A percentile compares a stretch with the other conserved stretches of the same genome.
Conservation (phyloP, 1,284 basidiomycete species). For the Austroboletus olivaceoglutinosus region DNA sequence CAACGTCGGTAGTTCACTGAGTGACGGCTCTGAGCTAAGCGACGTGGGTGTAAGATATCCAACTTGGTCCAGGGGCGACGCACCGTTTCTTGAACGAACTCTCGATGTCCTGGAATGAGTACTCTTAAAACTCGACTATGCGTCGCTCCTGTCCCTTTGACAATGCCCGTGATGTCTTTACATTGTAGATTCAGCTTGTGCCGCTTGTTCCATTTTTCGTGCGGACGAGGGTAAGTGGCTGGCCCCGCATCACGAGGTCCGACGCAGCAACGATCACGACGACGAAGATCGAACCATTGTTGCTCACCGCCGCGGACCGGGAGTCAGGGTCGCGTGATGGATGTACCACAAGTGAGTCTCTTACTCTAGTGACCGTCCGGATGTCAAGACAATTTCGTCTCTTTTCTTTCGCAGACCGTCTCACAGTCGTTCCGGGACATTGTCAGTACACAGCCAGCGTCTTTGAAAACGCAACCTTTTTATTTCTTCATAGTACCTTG, state of each 20-base stretch:
- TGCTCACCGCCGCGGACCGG: too few species aligned
- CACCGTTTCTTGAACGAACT: slow-evolving; percentile 72
- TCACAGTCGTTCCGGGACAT: slow-evolving; percentile 89
- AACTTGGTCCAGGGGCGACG: slow-evolving; percentile 18
- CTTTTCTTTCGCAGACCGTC: too few species aligned
- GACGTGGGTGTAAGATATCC: neutral
- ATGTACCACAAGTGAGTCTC: too few species aligned
- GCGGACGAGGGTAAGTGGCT: too few species aligned
- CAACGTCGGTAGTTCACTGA: slow-evolving; percentile 47
- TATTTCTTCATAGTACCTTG: slow-evolving; percentile 66
- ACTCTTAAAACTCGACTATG: slow-evolving; percentile 61
- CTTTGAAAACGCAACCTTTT: neutral
- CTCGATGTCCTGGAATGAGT: slow-evolving; percentile 58
- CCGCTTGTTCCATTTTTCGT: too few species aligned
- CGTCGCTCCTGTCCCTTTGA: slow-evolving; percentile 58
- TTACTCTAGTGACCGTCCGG: too few species aligned
- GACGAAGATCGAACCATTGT: too few species aligned
- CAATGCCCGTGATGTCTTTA: slow-evolving; percentile 28
- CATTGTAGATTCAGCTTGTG: too few species aligned
- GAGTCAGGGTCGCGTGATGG: too few species aligned
- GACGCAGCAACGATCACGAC: too few species aligned
- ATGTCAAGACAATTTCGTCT: too few species aligned
- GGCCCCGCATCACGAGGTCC: too few species aligned
- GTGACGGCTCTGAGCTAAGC: slow-evolving; percentile 51
- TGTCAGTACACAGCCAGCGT: slow-evolving; percentile 38